Base-by-base conservation (phyloP, 2,329 filamentous ascomycete species). In the Ilyonectria mors-panacis region DNA sequence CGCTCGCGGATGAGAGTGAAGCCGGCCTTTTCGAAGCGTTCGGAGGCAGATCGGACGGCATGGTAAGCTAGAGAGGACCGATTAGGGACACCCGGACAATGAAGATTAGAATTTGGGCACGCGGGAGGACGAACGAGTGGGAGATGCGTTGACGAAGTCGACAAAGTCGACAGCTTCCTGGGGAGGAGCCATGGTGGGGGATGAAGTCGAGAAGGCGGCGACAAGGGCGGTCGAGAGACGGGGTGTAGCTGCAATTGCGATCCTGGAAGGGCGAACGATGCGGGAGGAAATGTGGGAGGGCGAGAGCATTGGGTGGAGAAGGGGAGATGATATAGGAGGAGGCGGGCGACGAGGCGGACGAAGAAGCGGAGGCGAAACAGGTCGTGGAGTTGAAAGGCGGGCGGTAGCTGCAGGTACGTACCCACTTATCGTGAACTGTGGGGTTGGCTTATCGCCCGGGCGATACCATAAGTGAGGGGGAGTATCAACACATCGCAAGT, bases 81-180 rank as follows among this genome's bases (percentile, higher is more conserved):
- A 69, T 78, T 42, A 79, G 73, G 13, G 54, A 59, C 54, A n/a
- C 35, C 47, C 8, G 28, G 12, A 8, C 19, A n/a, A 28, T 35
- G 55, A 13, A 26, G 19, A 17, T 45, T 13, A 26, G 19, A 8
- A 2, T 35, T 9, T 2, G 26, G 26, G 15, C 5, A 9, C 5
- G 2, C 21, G 33, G 50, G 57, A 74, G 28, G 12, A 78, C 90
- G 75, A 87, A 97, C 95, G 95, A 59, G 95, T 97, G 13, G 96
- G 96, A 65, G 95, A 98, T 70, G 92, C 93, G 82, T 98, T 97
- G 80, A 98, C 92, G 84, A 97, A 98, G 82, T 94, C 92, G 78
- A 97, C 84, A 81, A 98, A 97, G 85, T 97, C 94, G 82, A 92
- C 85, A 61, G 93, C 93, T 60, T 89, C 82, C 73, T 85, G 80